Percentiles rank a stretch among this genome's conserved stretches.
phyloP scores from a whole-genome alignment of 2,329 filamentous ascomycete genomes.

The Botrytis medusae region DNA sequence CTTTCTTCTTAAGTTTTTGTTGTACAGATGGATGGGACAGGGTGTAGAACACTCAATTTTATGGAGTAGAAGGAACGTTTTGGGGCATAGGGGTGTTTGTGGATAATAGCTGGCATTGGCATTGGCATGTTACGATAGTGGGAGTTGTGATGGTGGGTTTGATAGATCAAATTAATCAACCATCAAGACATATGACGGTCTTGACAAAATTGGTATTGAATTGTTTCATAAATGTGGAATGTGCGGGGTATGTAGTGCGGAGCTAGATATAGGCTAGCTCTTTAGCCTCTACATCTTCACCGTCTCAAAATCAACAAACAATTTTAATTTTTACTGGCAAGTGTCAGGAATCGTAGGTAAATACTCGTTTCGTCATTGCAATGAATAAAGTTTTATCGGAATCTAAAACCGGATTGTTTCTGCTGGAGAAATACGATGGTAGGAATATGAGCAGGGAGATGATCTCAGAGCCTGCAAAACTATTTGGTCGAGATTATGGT shows the following conservation, averaged over 20 bases:
- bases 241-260: neutral
- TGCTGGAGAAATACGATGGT: neutral
- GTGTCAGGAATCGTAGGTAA: neutral
- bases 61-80: neutral
- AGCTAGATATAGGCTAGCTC: neutral
- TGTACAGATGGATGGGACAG: neutral
- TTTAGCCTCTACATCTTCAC: neutral
- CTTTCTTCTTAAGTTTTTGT: neutral
- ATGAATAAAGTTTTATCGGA: neutral
- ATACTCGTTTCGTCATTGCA: neutral
- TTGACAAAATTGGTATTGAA: neutral
- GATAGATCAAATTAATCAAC: neutral
- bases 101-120: neutral
- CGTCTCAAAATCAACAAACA: neutral
- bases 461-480: neutral
- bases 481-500: neutral
- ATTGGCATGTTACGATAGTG: neutral
- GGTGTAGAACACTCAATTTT: neutral
- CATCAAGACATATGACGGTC: neutral
- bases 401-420: neutral
- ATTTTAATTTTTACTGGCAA: neutral
- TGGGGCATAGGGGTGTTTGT: neutral
- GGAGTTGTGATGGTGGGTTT: no score
- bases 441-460: neutral
- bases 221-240: neutral